Percentiles rank a stretch among this genome's conserved stretches.
phyloP scores from a whole-genome alignment of 2,329 filamentous ascomycete species.

The Sclerotiophoma versabilis region DNA sequence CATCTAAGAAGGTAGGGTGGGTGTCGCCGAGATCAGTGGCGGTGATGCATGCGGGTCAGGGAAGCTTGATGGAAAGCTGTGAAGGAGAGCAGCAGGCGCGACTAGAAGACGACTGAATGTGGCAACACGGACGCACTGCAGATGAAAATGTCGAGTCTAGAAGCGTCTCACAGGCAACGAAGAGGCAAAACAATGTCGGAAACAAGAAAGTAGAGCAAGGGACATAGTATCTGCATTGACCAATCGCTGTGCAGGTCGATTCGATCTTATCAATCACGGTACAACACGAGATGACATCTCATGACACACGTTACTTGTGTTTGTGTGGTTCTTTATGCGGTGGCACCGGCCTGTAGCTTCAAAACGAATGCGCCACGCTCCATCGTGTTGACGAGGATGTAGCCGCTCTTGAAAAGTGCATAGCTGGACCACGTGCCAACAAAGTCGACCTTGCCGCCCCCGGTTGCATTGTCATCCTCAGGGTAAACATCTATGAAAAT shows the following conservation, averaged over 20 bases:
- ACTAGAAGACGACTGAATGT: neutral
- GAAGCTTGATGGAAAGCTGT: conserved; percentile 9
- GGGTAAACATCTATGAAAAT: conserved; percentile 49
- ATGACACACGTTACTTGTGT: neutral
- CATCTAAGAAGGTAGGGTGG: neutral
- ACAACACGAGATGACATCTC: neutral
- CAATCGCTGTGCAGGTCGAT: neutral
- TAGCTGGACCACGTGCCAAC: conserved; percentile 55
- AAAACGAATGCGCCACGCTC: conserved; percentile 50
- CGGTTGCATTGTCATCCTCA: conserved; percentile 50
- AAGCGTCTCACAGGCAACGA: neutral
- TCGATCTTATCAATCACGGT: neutral
- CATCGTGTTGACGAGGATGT: conserved; percentile 52
- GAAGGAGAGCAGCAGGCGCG: neutral
- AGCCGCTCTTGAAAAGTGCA: conserved; percentile 49
- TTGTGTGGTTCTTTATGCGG: conserved; percentile 10
- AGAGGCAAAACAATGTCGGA: neutral
- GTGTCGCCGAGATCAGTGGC: conserved; percentile 13
- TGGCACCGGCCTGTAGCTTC: conserved; percentile 40
- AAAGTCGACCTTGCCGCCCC: conserved; percentile 52
- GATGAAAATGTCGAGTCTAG: neutral
- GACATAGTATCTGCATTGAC: neutral
- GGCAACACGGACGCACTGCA: conserved; percentile 1
- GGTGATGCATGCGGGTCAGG: neutral
- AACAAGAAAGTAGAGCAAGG: neutral